Base-by-base conservation (phyloP, 2,329 filamentous ascomycete genomes). In the Epichloe gansuensis region DNA sequence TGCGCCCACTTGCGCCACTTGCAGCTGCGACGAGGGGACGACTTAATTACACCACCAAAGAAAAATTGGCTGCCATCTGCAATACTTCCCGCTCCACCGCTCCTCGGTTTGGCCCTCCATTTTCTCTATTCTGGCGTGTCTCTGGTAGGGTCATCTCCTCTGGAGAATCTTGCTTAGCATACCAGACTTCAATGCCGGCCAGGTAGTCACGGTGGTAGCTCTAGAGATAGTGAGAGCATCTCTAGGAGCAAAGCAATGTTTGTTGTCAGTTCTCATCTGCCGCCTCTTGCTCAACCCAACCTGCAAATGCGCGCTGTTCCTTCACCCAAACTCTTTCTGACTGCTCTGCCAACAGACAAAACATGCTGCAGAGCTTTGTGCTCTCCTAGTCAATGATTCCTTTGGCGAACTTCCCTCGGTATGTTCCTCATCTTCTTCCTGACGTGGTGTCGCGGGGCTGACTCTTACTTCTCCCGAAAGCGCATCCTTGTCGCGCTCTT, bases 351-450 rank as follows among this genome's bases (percentile, higher is more conserved):
- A n/a, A 21, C 56, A 84, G 81, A 81, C 80, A 55, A 82, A 89
- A 73, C 80, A 86, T 66, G 77, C 86, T 59, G 82, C 85, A 63
- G 88, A 96, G 79, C 87, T 97, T 64, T 95, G 89, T 74, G 80
- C 84, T 73, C 82, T 95, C 66, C 78, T 96, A 57, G 84, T 97
- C 57, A 83, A 89, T 65, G 89, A 96, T 66, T 77, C 87, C 54
- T 91, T 93, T 68, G 93, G 93, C 64, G 87, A 95, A 71, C 81
- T 97, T 54, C 89, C 89, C 56, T 88, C 89, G 66, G 91, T 96
- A 85, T 48, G 23, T 48, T 50, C 15, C 38, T 39, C 8, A 11
- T 51, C 17, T 31, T 39, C 23, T 48, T 51, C 23, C 35, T 52
- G 48, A 17, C 51, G 21, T 41, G 17, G 43, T 54, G 38, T 57